Evolutionary conservation across 129 eudicot species (phyloP), one percentile per base, ranked within the genome.

Genomic region (Pulicaria dysenterica): DNA sequence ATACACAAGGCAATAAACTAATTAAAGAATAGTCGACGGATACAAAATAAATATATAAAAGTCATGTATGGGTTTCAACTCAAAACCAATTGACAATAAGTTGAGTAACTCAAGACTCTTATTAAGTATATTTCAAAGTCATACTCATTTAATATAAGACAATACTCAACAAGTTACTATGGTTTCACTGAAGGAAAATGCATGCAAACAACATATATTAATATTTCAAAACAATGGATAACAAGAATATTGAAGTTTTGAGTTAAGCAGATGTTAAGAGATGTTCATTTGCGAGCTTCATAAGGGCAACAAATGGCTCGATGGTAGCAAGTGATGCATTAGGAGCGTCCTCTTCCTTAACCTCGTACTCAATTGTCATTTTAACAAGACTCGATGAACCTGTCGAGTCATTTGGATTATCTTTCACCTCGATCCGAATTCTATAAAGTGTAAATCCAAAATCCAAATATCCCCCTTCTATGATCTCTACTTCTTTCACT

Each of bases 401-500:
- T 7, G 42, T 37, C 2, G 11, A 44, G 5, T 77, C 70, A 34
- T 77, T 68, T 16, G 34, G 50, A 49, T 47, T 73, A 24, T 69
- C 70, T 5, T 67, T 61, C 5, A 77, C 60, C 54, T 68, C 81
- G 14, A 77, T 2, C 19, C 75, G 74, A 5, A 77, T 53, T 39
- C 70, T 46, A 58, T 12, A 77, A 51, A 69, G 75, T 3, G 74
- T 70, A 17, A 77, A 77, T 37, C 81, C 81, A 0, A 77, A 34
- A 36, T 68, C 81, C 51, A 67, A 14, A 57, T 11, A 61, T 43
- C 81, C 75, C 69, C 81, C 81, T 59, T 77, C 81, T 24, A 77
- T 46, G 7, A 59, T 15, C 70, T 77, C 70, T 1, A 64, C 44
- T 58, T 77, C 81, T 50, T 19, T 77, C 49, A 77, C 66, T 53